Base-by-base conservation (phyloP, 495 filamentous ascomycete genomes). In the Elaphomyces granulatus region DNA sequence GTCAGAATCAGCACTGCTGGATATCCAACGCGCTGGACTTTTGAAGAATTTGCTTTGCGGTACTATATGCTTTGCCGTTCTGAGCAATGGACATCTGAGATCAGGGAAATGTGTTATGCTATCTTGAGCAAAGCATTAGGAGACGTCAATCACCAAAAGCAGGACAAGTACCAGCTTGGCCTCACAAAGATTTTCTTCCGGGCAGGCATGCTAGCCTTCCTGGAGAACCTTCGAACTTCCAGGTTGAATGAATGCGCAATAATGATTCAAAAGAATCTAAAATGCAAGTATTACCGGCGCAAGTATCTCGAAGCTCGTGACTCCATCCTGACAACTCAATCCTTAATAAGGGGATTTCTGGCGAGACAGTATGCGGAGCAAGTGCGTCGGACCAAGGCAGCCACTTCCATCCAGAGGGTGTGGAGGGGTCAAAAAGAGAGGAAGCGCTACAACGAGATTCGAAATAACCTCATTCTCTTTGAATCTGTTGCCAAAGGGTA, bases 1-100 rank as follows among this genome's bases (percentile, higher is more conserved):
- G 88, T 99, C 35, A 77, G 92, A 56, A 99, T 99, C 54, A 93
- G 85, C 64, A 94, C 87, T 52, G 90, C 90, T 48, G 90, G 90
- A 41, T 99, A 99, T 54, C 90, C 90, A 9, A 96, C 92, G 28
- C 70, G 90, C 52, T 99, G 90, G 90, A 99, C 90, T 2, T 99
- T 95, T 55, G 92, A 99, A 55, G 90, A 96, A 56, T 99, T 99
- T 60, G 90, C 90, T 6, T 65, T 94, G 40, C 78, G 90, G 44
- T 99, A 99, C 64, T 99, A 99, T 62, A 94, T 99, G 84, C 67
- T 99, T 45, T 83, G 94, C 36, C 87, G 83, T 30, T 96, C 92
- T 4, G 68, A 74, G 20, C 73, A 81, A 42, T 94, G 90, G 87
- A 94, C 85, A 15, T 80, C 83, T 0, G 87, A 95, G 52, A 94